Conservation (phyloP, 306 rosid species). For the Begonia peltatifolia region DNA sequence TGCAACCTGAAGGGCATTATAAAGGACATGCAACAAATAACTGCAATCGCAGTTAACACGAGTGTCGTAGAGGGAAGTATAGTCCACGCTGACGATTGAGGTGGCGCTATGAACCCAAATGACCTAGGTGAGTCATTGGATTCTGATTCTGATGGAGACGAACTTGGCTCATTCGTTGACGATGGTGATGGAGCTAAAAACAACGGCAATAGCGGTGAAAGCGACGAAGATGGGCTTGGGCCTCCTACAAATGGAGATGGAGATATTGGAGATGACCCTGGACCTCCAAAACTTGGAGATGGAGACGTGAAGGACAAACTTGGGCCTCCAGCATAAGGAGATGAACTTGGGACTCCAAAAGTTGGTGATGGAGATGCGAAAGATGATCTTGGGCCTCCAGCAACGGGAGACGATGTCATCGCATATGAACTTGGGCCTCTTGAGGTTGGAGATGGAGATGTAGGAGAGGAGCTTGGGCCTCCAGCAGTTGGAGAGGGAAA, state of each 20-base stretch:
- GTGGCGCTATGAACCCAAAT: too few relatives aligned
- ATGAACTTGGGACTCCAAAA: not conserved
- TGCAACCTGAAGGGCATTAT: too few relatives aligned
- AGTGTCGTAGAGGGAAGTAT: too few relatives aligned
- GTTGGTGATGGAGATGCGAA: not conserved
- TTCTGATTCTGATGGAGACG: not conserved
- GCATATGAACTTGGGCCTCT: not conserved
- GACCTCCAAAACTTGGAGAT: not conserved
- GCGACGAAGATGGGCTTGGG: constrained; percentile 5
- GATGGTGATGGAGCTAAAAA: not conserved
- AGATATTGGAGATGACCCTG: not conserved
- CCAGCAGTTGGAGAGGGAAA: not conserved
- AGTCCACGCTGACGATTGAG: too few relatives aligned
- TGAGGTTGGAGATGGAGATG: not conserved
- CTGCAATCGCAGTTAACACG: too few relatives aligned
- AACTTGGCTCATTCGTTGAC: not conserved
- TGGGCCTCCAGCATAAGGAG: not conserved
- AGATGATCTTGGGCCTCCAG: not conserved
- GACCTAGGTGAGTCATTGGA: too few relatives aligned
- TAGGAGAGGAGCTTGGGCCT: not conserved
- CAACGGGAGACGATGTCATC: not conserved
- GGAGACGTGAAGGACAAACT: not conserved
- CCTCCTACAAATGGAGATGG: not conserved
- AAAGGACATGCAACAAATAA: too few relatives aligned
- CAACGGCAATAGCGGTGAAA: not conserved